A percentile compares a stretch with the other conserved stretches of the same genome.
phyloP scores from a whole-genome alignment of 2,329 filamentous ascomycete species.

The Paraconiothyrium sp. region DNA sequence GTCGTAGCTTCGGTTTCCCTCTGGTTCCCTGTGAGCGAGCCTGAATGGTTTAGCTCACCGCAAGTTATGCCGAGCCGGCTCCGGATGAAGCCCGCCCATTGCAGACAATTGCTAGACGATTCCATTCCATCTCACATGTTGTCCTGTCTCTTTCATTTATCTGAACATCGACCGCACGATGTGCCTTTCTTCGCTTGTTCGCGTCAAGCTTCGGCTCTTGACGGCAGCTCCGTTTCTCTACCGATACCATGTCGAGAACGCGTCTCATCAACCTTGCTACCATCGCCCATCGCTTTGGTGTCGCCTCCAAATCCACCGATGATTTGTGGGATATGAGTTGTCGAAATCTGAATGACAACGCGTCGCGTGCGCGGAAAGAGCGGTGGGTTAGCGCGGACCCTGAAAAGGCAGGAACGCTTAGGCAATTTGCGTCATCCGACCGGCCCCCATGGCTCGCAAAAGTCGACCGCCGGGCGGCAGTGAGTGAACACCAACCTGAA shows the following conservation, averaged over 20 bases:
- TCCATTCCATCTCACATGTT: neutral
- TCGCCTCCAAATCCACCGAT: too few relatives aligned
- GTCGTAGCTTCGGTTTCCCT: neutral
- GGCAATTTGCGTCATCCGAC: constrained; percentile 13
- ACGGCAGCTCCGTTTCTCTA: neutral
- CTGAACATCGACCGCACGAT: neutral
- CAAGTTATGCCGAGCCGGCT: constrained; percentile 20
- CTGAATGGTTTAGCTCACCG: constrained; percentile 15
- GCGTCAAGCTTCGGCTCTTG: neutral
- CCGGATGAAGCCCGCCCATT: constrained; percentile 18
- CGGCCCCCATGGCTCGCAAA: constrained; percentile 10
- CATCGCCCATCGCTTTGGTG: neutral
- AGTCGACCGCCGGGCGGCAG: constrained; percentile 6
- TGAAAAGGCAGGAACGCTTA: constrained; percentile 14
- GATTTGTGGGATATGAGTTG: too few relatives aligned
- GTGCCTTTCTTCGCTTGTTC: neutral
- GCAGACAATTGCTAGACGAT: neutral
- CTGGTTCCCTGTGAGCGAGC: neutral
- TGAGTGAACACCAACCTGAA: constrained; percentile 10
- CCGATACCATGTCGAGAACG: neutral
- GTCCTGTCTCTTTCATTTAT: neutral
- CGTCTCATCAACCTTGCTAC: neutral
- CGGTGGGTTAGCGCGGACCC: constrained; percentile 15
- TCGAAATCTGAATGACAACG: neutral
- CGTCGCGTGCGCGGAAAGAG: constrained; percentile 11